Percentiles rank a stretch among this genome's conserved stretches.
Evolutionary conservation across 2,329 filamentous ascomycete species (phyloP).

Genomic region (Nothophoma quercina): DNA sequence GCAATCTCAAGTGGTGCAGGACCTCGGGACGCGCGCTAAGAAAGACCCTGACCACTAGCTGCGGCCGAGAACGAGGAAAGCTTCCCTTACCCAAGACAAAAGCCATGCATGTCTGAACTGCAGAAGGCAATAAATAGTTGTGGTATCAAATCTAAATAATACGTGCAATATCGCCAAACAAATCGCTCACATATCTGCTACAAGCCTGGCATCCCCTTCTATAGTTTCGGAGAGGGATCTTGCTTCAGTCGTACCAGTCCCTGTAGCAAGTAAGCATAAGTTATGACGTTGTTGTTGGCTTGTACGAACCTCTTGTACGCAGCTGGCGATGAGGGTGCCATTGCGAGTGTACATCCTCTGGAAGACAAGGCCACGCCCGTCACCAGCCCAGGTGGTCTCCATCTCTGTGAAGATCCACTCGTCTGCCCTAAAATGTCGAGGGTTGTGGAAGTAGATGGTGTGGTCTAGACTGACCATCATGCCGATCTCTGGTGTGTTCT

Average conservation of each 20-base stretch:
- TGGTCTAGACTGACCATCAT: slow-evolving; percentile 89
- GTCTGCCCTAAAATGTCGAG: slow-evolving; percentile 59
- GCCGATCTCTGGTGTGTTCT: slow-evolving; percentile 67
- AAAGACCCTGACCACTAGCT: slow-evolving; percentile 9
- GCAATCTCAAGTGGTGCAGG: too few species aligned
- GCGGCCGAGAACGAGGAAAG: slow-evolving; percentile 5
- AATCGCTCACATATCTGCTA: not conserved
- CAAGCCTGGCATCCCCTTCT: not conserved
- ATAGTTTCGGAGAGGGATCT: slow-evolving; percentile 19
- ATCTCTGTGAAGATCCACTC: slow-evolving; percentile 84
- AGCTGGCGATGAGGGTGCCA: slow-evolving; percentile 77
- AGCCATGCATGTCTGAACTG: not conserved
- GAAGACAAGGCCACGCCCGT: slow-evolving; percentile 77
- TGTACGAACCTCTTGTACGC: slow-evolving; percentile 73
- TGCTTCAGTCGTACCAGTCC: slow-evolving; percentile 19
- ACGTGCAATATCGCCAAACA: not conserved
- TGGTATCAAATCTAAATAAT: slow-evolving; percentile 12
- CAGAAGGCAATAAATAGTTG: not conserved
- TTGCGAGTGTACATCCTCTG: slow-evolving; percentile 77
- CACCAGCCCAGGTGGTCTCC: slow-evolving; percentile 80
- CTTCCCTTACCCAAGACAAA: slow-evolving; percentile 6
- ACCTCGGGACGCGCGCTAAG: slow-evolving; percentile 6
- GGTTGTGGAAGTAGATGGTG: slow-evolving; percentile 63
- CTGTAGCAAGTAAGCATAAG: slow-evolving; percentile 5
- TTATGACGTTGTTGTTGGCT: not conserved